Evolutionary conservation across 805 yeast genomes (phyloP).

Genomic region (Jamesozyma piceae): DNA sequence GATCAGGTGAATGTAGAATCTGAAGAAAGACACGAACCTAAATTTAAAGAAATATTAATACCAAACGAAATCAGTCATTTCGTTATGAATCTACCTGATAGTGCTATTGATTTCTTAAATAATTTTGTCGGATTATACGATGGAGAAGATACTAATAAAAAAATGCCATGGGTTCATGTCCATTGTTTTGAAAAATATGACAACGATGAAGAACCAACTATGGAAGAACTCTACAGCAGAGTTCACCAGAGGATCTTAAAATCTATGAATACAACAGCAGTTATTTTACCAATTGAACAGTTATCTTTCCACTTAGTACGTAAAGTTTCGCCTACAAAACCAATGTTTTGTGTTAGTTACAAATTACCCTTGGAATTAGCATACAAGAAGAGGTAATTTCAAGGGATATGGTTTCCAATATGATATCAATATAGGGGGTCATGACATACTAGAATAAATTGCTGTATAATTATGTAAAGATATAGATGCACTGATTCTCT

Average conservation of each 20-base stretch:
- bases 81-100: constrained; percentile 93
- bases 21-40: constrained; percentile 33
- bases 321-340: constrained; percentile 92
- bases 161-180: constrained; percentile 69
- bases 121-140: constrained; percentile 68
- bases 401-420: neutral
- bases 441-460: too few relatives aligned
- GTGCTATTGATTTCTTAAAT: constrained; percentile 74
- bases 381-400: neutral
- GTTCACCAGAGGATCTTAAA: constrained; percentile 46
- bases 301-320: constrained; percentile 75
- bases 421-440: too few relatives aligned
- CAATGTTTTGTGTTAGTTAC: constrained; percentile 87
- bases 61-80: constrained; percentile 43
- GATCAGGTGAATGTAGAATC: constrained; percentile 13
- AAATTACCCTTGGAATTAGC: constrained; percentile 40
- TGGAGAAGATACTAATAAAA: constrained; percentile 33
- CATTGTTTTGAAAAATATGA: constrained; percentile 88
- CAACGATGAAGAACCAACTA: constrained; percentile 63
- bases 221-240: constrained; percentile 58
- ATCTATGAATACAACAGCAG: constrained; percentile 37
- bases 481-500: too few relatives aligned
- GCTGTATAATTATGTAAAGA: too few relatives aligned
- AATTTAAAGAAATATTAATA: constrained; percentile 30
- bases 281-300: constrained; percentile 38